Conservation (phyloP, 495 filamentous ascomycete species). For the Hypoxylon rickii region DNA sequence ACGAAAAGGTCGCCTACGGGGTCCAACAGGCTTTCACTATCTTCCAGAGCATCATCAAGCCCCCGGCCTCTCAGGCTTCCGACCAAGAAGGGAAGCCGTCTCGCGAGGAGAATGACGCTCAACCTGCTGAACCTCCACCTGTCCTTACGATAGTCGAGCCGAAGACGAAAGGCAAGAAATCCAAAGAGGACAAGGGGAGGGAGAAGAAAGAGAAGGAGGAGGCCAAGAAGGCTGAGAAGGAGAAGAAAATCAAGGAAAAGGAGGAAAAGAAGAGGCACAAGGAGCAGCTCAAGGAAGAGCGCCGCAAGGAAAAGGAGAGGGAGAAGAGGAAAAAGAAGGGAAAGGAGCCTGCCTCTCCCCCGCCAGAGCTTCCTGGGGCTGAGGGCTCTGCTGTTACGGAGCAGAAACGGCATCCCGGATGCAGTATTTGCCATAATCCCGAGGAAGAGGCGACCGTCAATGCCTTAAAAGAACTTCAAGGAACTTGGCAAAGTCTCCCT, state of each 20-base stretch:
- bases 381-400: slow-evolving; percentile 4
- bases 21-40: slow-evolving; percentile 13
- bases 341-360: slow-evolving; percentile 8
- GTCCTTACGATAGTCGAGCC: slow-evolving; percentile 3
- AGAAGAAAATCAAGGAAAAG: slow-evolving; percentile 31
- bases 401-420: slow-evolving; percentile 10
- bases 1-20: slow-evolving; percentile 9
- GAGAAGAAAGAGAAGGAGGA: slow-evolving; percentile 17
- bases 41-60: slow-evolving; percentile 14
- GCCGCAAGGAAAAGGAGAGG: slow-evolving; percentile 22
- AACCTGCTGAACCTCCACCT: not conserved
- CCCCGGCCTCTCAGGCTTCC: not conserved
- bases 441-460: slow-evolving; percentile 14
- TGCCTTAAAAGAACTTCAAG: slow-evolving; percentile 9
- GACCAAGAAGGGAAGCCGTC: not conserved
- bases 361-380: slow-evolving; percentile 11
- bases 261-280: slow-evolving; percentile 31
- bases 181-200: slow-evolving; percentile 12
- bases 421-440: slow-evolving; percentile 20
- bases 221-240: slow-evolving; percentile 26
- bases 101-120: not conserved
- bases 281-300: slow-evolving; percentile 25
- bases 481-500: slow-evolving; percentile 15
- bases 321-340: slow-evolving; percentile 14
- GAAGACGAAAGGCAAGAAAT: slow-evolving; percentile 1